Conservation (phyloP, 371 early-diverging fungal species). For the Conidiobolus incongruus region DNA sequence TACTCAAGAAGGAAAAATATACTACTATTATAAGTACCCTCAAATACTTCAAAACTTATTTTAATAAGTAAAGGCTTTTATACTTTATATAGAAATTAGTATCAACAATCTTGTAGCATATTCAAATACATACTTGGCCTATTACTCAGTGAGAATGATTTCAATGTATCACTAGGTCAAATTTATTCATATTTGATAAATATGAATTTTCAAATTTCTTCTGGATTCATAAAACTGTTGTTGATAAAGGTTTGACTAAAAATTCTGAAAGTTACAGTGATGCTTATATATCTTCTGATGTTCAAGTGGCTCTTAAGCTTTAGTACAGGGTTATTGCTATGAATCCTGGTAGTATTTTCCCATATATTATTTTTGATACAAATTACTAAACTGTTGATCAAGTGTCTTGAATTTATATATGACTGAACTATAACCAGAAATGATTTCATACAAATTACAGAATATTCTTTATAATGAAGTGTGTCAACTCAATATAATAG, state of each 20-base stretch:
- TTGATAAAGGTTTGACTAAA: too few relatives aligned
- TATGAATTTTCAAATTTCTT: conserved; percentile 49
- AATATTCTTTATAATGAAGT: not conserved
- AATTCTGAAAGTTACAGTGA: conserved; percentile 85
- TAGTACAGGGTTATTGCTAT: conserved; percentile 39
- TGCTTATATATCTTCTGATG: conserved; percentile 82
- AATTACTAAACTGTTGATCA: conserved; percentile 10
- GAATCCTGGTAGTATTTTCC: conserved; percentile 80
- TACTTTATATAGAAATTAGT: conserved; percentile 97
- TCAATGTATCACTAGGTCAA: conserved; percentile 47
- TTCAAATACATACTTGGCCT: conserved; percentile 48
- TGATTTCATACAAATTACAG: not conserved
- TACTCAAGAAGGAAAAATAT: conserved; percentile 99
- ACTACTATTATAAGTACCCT: conserved; percentile 51
- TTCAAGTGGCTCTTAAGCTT: conserved; percentile 83
- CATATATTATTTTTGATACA: conserved; percentile 82
- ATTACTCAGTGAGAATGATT: conserved; percentile 40
- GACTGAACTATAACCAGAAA: not conserved
- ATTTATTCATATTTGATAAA: conserved; percentile 50
- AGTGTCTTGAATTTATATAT: not conserved
- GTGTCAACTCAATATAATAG: not conserved
- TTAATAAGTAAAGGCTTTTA: conserved; percentile 97
- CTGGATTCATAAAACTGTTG: conserved; percentile 61
- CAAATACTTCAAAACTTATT: conserved; percentile 24
- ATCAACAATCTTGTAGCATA: conserved; percentile 73